A percentile compares a stretch with the other conserved stretches of the same genome.
Conservation (phyloP, 2,329 filamentous ascomycete species). For the Golovinomyces cichoracearum region DNA sequence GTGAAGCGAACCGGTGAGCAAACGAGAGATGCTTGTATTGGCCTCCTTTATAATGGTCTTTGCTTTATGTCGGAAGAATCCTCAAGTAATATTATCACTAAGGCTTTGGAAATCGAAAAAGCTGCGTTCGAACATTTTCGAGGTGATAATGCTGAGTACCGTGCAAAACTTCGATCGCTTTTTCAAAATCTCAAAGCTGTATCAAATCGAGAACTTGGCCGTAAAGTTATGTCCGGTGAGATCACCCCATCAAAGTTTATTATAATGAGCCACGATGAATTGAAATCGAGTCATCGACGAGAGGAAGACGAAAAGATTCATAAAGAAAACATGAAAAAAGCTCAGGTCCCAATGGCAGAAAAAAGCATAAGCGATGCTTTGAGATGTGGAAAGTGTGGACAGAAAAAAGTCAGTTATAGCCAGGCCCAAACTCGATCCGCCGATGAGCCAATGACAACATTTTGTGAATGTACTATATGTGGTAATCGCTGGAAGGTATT, state of each 20-base stretch:
- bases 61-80: slow-evolving; percentile 44
- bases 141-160: slow-evolving; percentile 50
- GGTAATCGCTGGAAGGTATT: slow-evolving; percentile 48
- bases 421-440: slow-evolving; percentile 89
- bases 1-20: slow-evolving; percentile 47
- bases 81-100: slow-evolving; percentile 42
- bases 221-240: slow-evolving; percentile 47
- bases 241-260: slow-evolving; percentile 53
- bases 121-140: slow-evolving; percentile 47
- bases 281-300: slow-evolving; percentile 65
- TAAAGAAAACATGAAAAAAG: slow-evolving; percentile 88
- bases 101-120: slow-evolving; percentile 57
- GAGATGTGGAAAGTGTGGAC: slow-evolving; percentile 71
- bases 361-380: slow-evolving; percentile 73
- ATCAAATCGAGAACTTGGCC: slow-evolving; percentile 53
- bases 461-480: slow-evolving; percentile 45
- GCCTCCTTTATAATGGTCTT: slow-evolving; percentile 80
- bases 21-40: slow-evolving; percentile 61
- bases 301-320: slow-evolving; percentile 50
- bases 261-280: slow-evolving; percentile 64
- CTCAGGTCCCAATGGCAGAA: slow-evolving; percentile 77
- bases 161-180: slow-evolving; percentile 68
- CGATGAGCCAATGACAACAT: slow-evolving; percentile 74
- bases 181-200: slow-evolving; percentile 91
- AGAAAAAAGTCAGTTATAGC: slow-evolving; percentile 84